These are phyloP conservation scores for Pichia sporocuriosa DNA, from an alignment of 805 yeast genomes.

Conservation along the genomic window DNA sequence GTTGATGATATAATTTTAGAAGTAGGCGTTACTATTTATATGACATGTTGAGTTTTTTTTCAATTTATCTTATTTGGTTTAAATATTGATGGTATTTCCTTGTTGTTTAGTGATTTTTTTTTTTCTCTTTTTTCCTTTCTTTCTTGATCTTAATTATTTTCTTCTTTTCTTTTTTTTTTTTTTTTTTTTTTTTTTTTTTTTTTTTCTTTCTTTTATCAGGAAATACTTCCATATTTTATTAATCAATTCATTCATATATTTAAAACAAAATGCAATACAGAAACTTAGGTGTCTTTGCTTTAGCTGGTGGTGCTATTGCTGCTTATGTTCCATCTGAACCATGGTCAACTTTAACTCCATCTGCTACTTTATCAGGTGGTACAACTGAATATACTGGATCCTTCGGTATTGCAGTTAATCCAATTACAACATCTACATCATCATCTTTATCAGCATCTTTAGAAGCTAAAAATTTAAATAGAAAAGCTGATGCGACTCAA, in stretches of 20 bases:
- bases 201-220: not conserved
- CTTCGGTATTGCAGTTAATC: constrained; percentile 67
- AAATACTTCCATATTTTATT: no score
- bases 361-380: constrained; percentile 41
- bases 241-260: not conserved
- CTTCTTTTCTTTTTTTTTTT: not conserved
- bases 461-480: not conserved
- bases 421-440: constrained; percentile 50
- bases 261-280: constrained; percentile 37
- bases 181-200: not conserved
- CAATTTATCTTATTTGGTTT: not conserved
- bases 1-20: no score
- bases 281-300: constrained; percentile 36
- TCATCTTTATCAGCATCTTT: constrained; percentile 12
- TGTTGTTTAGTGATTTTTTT: not conserved
- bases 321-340: constrained; percentile 62
- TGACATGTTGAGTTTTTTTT: no score
- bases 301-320: constrained; percentile 44
- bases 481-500: constrained; percentile 25
- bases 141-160: not conserved
- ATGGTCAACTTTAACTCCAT: constrained; percentile 69
- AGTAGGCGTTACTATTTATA: no score
- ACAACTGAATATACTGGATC: constrained; percentile 47
- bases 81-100: not conserved
- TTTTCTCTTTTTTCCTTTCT: not conserved